phyloP scores from a whole-genome alignment of 805 yeast species.

The Candida multigemmis region DNA sequence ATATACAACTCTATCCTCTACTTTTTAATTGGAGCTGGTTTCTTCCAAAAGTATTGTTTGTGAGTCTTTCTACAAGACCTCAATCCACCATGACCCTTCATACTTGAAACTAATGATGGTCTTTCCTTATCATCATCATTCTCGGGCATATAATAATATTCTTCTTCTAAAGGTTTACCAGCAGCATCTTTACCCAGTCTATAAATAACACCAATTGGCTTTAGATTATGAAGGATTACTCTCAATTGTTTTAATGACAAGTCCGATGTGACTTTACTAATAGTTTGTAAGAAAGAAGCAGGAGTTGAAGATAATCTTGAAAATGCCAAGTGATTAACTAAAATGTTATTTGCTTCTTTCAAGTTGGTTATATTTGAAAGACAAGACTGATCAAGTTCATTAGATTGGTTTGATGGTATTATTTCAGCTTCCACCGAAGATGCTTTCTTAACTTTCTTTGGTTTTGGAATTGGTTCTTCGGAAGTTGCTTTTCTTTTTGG shows the following conservation, averaged over 20 bases:
- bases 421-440: slow-evolving; percentile 13
- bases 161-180: slow-evolving; percentile 89
- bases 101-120: slow-evolving; percentile 56
- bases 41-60: slow-evolving; percentile 77
- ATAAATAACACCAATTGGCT: slow-evolving; percentile 78
- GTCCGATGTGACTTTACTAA: slow-evolving; percentile 44
- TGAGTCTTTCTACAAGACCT: slow-evolving; percentile 90
- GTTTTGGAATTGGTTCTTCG: slow-evolving; percentile 20
- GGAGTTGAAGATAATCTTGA: slow-evolving; percentile 86
- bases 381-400: slow-evolving; percentile 3
- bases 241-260: slow-evolving; percentile 37
- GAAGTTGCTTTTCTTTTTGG: slow-evolving; percentile 20
- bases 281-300: slow-evolving; percentile 55
- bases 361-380: slow-evolving; percentile 21
- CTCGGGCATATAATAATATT: slow-evolving; percentile 84
- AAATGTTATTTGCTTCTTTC: slow-evolving; percentile 48
- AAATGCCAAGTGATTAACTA: slow-evolving; percentile 82
- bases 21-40: slow-evolving; percentile 41
- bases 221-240: slow-evolving; percentile 32
- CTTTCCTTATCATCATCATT: slow-evolving; percentile 68
- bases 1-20: slow-evolving; percentile 4
- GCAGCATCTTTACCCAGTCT: slow-evolving; percentile 95
- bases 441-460: slow-evolving; percentile 3
- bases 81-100: slow-evolving; percentile 73
- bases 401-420: slow-evolving; percentile 13